A percentile compares a stretch with the other conserved stretches of the same genome.
These are phyloP conservation scores for Apiotrichum veenhuisii DNA, from an alignment of 1,284 basidiomycete genomes.

Conservation along the genomic window DNA sequence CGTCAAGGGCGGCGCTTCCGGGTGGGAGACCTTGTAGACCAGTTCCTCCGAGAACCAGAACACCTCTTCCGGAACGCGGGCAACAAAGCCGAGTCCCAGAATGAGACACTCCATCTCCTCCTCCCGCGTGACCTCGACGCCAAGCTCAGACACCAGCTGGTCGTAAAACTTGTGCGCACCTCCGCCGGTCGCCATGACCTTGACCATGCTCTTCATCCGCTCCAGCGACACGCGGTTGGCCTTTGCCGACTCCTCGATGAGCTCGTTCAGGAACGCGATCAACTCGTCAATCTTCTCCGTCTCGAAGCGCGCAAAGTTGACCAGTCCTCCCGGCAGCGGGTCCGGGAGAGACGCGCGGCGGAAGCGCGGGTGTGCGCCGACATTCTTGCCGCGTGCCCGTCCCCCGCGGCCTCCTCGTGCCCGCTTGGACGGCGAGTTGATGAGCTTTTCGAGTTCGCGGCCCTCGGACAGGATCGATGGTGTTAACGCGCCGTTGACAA, in stretches of 20 bases:
- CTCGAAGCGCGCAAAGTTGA: constrained; percentile 98
- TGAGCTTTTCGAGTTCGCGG: constrained; percentile 5
- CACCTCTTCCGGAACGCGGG: constrained; percentile 93
- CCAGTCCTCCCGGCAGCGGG: constrained; percentile 88
- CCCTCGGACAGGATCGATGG: constrained; percentile 55
- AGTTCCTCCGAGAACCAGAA: constrained; percentile 99
- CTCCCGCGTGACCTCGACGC: constrained; percentile 80
- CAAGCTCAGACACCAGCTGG: constrained; percentile 68
- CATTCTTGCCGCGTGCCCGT: constrained; percentile 21
- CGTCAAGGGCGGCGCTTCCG: constrained; percentile 38
- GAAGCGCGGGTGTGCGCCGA: constrained; percentile 58
- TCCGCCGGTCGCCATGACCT: constrained; percentile 97
- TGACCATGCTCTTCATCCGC: constrained; percentile 88
- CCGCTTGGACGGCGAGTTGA: constrained; percentile 23
- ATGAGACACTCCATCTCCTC: constrained; percentile 99
- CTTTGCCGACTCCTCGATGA: constrained; percentile 80
- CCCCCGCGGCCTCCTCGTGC: constrained; percentile 45
- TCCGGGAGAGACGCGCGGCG: constrained; percentile 63
- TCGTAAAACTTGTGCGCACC: constrained; percentile 94
- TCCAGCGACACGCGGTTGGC: constrained; percentile 85
- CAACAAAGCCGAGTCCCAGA: constrained; percentile 91
- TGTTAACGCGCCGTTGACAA: constrained; percentile 70
- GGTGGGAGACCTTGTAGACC: constrained; percentile 77
- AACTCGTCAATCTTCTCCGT: constrained; percentile 83
- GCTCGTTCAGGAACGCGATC: constrained; percentile 78